A percentile compares a stretch with the other conserved stretches of the same genome.
These are phyloP conservation scores for Laburnicola sp. DNA, from an alignment of 2,329 filamentous ascomycete genomes.

Conservation along the genomic window DNA sequence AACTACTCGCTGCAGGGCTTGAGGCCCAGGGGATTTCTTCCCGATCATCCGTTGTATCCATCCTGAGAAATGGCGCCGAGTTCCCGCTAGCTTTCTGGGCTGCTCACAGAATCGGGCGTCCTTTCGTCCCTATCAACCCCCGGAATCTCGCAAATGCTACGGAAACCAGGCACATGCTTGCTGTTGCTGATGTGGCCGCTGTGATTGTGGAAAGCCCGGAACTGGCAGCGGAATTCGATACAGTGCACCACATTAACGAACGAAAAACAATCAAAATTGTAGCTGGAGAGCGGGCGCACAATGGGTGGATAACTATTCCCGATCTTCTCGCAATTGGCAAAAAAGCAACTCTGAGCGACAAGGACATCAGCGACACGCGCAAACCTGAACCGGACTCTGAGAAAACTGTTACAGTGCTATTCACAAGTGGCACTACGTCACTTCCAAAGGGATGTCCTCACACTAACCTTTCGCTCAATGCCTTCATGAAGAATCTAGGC, in stretches of 20 bases:
- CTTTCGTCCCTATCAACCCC: conserved; percentile 1
- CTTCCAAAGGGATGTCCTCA: conserved; percentile 4
- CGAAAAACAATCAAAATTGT: neutral
- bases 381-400: neutral
- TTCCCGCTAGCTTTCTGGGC: conserved; percentile 5
- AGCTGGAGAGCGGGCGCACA: neutral
- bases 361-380: neutral
- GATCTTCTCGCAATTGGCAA: neutral
- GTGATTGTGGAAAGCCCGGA: conserved; percentile 2
- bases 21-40: conserved; percentile 1
- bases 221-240: neutral
- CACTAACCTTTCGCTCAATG: conserved; percentile 2
- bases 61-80: conserved; percentile 3
- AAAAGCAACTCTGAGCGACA: neutral
- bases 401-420: conserved; percentile 1
- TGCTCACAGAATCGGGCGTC: conserved; percentile 5
- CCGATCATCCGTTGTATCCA: neutral
- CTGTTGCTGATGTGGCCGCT: conserved; percentile 1
- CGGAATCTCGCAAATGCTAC: conserved; percentile 2
- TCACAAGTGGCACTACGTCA: conserved; percentile 4
- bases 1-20: neutral
- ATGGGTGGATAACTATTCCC: conserved; percentile 1
- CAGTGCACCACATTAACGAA: neutral
- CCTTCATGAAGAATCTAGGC: conserved; percentile 3
- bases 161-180: conserved; percentile 4